Conservation (phyloP, 1,284 basidiomycete species). For the Irpex sp. region DNA sequence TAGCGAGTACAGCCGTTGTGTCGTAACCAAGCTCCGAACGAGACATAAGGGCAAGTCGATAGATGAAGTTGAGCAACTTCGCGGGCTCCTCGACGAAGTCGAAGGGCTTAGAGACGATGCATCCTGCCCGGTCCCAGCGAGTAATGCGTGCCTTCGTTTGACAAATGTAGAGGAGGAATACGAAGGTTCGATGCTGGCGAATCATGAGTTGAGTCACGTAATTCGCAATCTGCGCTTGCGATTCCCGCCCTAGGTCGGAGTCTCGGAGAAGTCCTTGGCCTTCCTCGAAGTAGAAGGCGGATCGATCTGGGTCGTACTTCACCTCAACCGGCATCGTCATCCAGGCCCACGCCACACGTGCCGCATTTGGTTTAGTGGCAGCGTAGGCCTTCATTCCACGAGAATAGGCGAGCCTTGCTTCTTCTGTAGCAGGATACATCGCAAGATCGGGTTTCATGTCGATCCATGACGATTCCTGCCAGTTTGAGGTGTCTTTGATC, state of each 20-base stretch:
- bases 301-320: background rate
- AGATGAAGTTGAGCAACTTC: constrained; percentile 9
- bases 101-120: constrained; percentile 15
- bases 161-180: constrained; percentile 15
- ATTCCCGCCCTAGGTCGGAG: background rate
- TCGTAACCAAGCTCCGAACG: background rate
- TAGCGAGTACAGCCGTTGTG: background rate
- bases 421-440: background rate
- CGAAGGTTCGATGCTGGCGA: constrained; percentile 16
- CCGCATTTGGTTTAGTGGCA: background rate
- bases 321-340: background rate
- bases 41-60: background rate
- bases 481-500: background rate
- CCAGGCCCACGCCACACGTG: background rate
- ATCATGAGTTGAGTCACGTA: constrained; percentile 10
- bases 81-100: constrained; percentile 1
- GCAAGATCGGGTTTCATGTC: background rate
- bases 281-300: background rate
- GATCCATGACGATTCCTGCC: background rate
- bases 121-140: constrained; percentile 20
- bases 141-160: constrained; percentile 8
- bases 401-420: background rate
- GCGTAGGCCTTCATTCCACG: background rate
- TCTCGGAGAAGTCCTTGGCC: background rate
- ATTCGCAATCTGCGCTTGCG: constrained; percentile 9